Conservation (phyloP, 192 early-diverging fungal species). For the Backusella macrospora region DNA sequence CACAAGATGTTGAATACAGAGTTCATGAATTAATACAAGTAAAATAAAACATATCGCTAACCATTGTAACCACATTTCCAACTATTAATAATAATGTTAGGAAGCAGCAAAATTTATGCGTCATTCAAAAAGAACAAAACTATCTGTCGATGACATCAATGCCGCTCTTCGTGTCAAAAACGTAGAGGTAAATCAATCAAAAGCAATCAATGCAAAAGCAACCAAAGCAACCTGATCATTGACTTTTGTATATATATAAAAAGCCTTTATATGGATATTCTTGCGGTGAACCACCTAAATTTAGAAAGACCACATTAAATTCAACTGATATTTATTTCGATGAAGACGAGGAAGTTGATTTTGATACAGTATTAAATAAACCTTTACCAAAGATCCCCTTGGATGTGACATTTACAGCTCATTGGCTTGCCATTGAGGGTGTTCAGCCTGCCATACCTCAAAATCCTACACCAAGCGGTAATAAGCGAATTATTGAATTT, state of each 20-base stretch:
- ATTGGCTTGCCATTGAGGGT: conserved; percentile 99
- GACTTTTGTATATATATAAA: background rate
- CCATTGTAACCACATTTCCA: conserved; percentile 1
- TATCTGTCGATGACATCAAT: conserved; percentile 88
- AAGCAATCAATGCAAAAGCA: background rate
- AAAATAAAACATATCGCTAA: background rate
- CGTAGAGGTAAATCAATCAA: conserved; percentile 71
- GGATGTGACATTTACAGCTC: conserved; percentile 87
- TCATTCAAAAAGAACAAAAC: conserved; percentile 82
- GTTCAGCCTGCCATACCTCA: conserved; percentile 96
- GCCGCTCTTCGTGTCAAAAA: conserved; percentile 88
- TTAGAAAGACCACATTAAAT: conserved; percentile 68
- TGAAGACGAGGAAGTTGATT: conserved; percentile 92
- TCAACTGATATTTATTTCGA: conserved; percentile 81
- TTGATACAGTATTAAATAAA: conserved; percentile 84
- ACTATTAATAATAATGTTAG: conserved; percentile 35
- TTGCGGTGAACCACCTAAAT: conserved; percentile 65
- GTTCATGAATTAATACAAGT: conserved; percentile 89
- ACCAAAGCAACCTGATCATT: background rate
- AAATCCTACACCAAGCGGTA: conserved; percentile 82
- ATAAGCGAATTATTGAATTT: background rate
- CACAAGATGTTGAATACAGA: conserved; percentile 95
- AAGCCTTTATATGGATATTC: conserved; percentile 92
- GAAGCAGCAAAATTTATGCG: conserved; percentile 98
- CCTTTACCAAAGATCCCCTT: conserved; percentile 91